Base-by-base conservation (phyloP, 345 rosid genomes). In the Kandelia obovata region DNA sequence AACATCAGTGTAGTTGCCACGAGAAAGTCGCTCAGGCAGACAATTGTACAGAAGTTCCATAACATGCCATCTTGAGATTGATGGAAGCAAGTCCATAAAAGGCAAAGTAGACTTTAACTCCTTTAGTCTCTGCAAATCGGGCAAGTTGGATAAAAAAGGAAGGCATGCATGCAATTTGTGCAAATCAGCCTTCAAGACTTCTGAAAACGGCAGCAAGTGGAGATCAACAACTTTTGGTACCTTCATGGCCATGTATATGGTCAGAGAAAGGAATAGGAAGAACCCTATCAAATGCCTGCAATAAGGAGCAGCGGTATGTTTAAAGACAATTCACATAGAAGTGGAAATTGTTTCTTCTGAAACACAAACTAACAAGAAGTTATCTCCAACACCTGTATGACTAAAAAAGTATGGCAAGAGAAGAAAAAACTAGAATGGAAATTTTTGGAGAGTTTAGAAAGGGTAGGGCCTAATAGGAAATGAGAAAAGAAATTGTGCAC, bases 281-380 rank as follows among this genome's bases (percentile, higher is more conserved):
- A 94, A 94, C 19, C 98, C 98, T 77, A 94, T 91, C 87, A 94
- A 85, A 83, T 94, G 98, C 85, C 98, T 94, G 89, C 88, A 81
- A 35, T 49, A 23, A 74, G 58, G 27, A 57, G 34, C 0, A 52
- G 57, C 53, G 57, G 37, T 61, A 11, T 53, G 21, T 53, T 23
- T 65, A 65, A 37, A 34, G 32, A 66, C n/a, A 66, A 20, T 17
- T 28, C 51, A 47, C 4, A 7, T 16, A 37, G 53, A 8, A 60
- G 53, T 5, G 53, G 56, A 65, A 62, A 51, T 31, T 35, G 39
- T 49, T 53, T 21, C 43, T 57, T n/a, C 47, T 46, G 59, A 59
- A 43, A 34, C 52, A 53, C 59, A 25, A 10, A 21, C 30, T 2
- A 25, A 8, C 28, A 56, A 10, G 30, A 56, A 25, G 59, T 27